Evolutionary conservation across 345 rosid species (phyloP), one percentile per base, ranked within the genome.

Genomic region (Euphorbia tirucalli): DNA sequence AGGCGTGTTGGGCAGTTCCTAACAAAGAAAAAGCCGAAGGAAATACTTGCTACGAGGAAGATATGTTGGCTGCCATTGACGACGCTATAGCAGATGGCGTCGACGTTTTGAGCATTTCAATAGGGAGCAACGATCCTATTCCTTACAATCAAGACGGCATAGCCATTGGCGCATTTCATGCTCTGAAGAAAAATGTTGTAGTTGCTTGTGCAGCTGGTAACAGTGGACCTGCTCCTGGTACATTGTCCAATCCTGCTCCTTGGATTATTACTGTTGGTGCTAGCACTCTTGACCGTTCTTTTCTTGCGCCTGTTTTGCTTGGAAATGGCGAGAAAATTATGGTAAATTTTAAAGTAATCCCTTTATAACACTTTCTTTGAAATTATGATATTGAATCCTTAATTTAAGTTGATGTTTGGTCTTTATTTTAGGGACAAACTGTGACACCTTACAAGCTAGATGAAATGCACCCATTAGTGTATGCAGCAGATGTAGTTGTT

Each of bases 181-280:
- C 97, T 0, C 58, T 72, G 11, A 84, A 78, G 46, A 87, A 75
- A 18, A 85, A 92, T 43, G 84, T 94, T 9, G 87, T 92, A 0
- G 92, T 88, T 55, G 87, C 73, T 2, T 86, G 89, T 57, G 63
- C 85, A 11, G 98, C 96, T 0, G 98, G 98, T 0, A 94, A 94
- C 65, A 28, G 18, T 1, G 98, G 98, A 0, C 98, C 98, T 13
- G 61, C 80, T 7, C 87, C 90, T 0, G 72, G 82, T 32, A 83
- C 91, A 3, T 69, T 90, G 62, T 85, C 95, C 0, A 94, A 94
- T 70, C 43, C 77, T 0, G 90, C 92, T 5, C 98, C 97, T 3
- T 92, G 98, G 97, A 61, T 89, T 22, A 83, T 89, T 19, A 94
- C 98, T 0, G 95, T 92, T 0, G 88, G 92, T 37, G 97, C 98